Percentiles rank a stretch among this genome's conserved stretches.
These are phyloP conservation scores for Themeda triandra DNA, from an alignment of 176 grass and related monocot genomes.

Conservation along the genomic window DNA sequence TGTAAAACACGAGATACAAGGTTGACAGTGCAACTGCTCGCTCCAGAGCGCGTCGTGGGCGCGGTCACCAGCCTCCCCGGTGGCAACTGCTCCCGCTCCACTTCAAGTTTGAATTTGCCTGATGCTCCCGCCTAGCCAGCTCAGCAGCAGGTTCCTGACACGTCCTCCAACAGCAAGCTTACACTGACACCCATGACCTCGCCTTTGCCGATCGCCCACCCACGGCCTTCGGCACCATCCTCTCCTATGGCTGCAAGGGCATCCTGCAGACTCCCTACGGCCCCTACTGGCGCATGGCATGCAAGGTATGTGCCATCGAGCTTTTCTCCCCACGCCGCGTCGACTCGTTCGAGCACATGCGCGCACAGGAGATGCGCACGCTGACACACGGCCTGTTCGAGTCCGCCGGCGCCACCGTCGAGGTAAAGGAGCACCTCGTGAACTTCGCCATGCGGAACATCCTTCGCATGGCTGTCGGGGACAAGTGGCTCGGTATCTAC, in stretches of 20 bases:
- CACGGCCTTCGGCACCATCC: slow-evolving; percentile 25
- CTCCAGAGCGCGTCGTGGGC: too few relatives aligned
- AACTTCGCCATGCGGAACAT: slow-evolving; percentile 33
- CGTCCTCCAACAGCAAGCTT: too few relatives aligned
- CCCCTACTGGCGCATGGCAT: slow-evolving; percentile 45
- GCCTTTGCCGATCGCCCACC: slow-evolving; percentile 40
- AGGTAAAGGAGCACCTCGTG: slow-evolving; percentile 29
- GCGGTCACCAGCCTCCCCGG: too few relatives aligned
- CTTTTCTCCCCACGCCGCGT: slow-evolving; percentile 47
- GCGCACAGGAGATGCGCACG: slow-evolving; percentile 38
- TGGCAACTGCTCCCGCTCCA: too few relatives aligned
- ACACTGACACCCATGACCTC: too few relatives aligned
- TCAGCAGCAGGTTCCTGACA: too few relatives aligned
- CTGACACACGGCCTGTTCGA: slow-evolving; percentile 2
- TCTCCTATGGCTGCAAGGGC: slow-evolving; percentile 32
- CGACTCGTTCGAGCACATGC: slow-evolving; percentile 44
- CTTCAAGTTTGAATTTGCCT: too few relatives aligned
- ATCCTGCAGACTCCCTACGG: slow-evolving; percentile 51
- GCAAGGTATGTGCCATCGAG: slow-evolving; percentile 54
- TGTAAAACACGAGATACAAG: too few relatives aligned
- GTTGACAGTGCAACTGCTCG: too few relatives aligned
- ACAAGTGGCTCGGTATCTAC: slow-evolving; percentile 24
- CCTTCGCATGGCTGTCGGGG: slow-evolving; percentile 25
- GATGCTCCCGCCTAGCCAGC: too few relatives aligned
- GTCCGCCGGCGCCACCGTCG: not conserved